Base-by-base conservation (phyloP, 345 rosid genomes). In the Odontarrhena argentea region DNA sequence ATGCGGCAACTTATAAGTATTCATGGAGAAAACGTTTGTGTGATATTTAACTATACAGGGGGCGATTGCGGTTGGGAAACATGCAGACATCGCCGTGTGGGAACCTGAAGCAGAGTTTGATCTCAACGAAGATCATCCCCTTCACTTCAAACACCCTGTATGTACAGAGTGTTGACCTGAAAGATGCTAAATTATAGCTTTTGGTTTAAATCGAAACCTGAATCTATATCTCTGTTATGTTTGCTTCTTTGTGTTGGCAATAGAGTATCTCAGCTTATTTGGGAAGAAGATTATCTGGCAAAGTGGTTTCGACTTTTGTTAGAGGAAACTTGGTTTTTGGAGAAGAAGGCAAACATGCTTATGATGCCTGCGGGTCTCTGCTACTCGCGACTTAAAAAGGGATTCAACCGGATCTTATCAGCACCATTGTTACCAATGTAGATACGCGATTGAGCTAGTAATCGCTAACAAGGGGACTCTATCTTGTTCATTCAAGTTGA, bases 321-420 rank as follows among this genome's bases (percentile, higher is more conserved):
- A 76, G 92, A 79, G 99, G 99, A 58, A 91, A 94, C 78, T 87
- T 94, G n/a, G 92, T 91, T 30, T 94, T 74, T 71, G 63, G 78
- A 50, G 87, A 88, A 50, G 87, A 88, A 45, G 92, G 95, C 61
- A 82, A 77, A 58, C 99, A 91, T 74, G 96, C 95, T 71, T 56
- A 82, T 28, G 84, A 84, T 63, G 91, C 96, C 36, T 91, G 97
- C 26, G 99, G 95, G n/a, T 56, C 74, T 67, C 73, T 71, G 45
- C 77, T 91, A 74, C 82, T 91, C 1, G 95, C 93, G 6, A 55
- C 60, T 67, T 82, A 59, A 22, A 60, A 50, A 58, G 15, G 11
- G 38, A 10, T 12, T 30, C 3, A 13, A 61, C 0, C 0, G n/a
- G 63, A 35, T 46, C 35, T 35, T 25, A 50, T 69, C 40, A 0